Conservation (phyloP, 1,284 basidiomycete genomes). For the Earliella scabrosa region DNA sequence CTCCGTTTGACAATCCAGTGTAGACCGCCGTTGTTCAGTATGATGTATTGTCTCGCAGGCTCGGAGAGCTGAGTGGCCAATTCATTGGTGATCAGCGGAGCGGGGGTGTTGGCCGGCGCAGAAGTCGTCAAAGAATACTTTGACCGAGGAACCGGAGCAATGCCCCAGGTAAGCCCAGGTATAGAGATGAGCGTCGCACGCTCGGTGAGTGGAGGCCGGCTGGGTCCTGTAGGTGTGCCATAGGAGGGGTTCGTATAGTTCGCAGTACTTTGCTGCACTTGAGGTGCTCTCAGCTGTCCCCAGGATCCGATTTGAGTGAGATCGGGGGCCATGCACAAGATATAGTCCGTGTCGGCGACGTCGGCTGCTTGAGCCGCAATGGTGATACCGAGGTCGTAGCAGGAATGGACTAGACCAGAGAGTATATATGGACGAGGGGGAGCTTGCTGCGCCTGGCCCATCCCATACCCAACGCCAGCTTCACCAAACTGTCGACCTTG, state of each 20-base stretch:
- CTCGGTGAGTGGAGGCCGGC: conserved; percentile 71
- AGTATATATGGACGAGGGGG: conserved; percentile 58
- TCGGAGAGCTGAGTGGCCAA: conserved; percentile 81
- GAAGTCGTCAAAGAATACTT: conserved; percentile 29
- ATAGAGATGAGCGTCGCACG: conserved; percentile 78
- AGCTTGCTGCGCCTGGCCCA: conserved; percentile 47
- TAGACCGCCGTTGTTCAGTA: conserved; percentile 86
- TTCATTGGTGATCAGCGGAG: conserved; percentile 70
- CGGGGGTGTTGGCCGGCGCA: conserved; percentile 48
- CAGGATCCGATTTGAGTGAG: conserved; percentile 68
- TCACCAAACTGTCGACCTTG: conserved; percentile 54
- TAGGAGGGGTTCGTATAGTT: conserved; percentile 44
- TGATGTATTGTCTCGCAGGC: conserved; percentile 78
- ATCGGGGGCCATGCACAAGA: conserved; percentile 80
- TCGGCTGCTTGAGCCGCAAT: conserved; percentile 74
- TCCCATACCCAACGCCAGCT: conserved; percentile 45
- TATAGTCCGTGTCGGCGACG: conserved; percentile 72
- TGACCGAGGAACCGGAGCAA: conserved; percentile 59
- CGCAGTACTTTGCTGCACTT: conserved; percentile 43
- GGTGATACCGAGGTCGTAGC: conserved; percentile 67
- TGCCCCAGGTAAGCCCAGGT: conserved; percentile 84
- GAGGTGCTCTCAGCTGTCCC: conserved; percentile 55
- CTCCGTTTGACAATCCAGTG: conserved; percentile 85
- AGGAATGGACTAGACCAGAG: conserved; percentile 57
- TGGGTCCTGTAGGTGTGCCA: conserved; percentile 43